phyloP scores from a whole-genome alignment of 1,139 yeast genomes.

The Debaryomycetaceae sp. region DNA sequence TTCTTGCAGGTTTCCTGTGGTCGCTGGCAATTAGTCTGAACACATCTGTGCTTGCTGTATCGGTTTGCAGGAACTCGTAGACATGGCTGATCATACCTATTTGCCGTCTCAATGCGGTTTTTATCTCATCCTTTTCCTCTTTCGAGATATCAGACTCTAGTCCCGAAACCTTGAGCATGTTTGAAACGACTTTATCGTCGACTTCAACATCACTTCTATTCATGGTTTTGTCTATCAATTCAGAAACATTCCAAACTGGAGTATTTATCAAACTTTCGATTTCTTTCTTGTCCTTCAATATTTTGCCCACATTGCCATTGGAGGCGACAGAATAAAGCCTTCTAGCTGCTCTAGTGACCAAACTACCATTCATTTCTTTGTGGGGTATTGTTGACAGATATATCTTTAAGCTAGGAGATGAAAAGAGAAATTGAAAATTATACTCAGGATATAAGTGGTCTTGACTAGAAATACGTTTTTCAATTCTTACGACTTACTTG shows the following conservation, averaged over 20 bases:
- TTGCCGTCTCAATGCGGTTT: constrained; percentile 38
- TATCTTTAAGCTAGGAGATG: too few species aligned
- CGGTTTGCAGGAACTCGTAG: constrained; percentile 18
- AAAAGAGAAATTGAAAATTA: too few species aligned
- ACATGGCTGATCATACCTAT: constrained; percentile 45
- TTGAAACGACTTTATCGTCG: constrained; percentile 18
- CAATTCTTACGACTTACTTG: too few species aligned
- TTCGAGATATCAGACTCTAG: constrained; percentile 23
- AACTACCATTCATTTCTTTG: not conserved
- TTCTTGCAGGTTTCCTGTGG: constrained; percentile 22
- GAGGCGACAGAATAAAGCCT: not conserved
- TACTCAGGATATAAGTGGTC: too few species aligned
- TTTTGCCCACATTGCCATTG: not conserved
- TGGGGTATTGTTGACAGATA: too few species aligned
- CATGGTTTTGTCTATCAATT: constrained; percentile 11
- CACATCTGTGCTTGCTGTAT: not conserved
- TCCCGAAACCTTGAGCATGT: constrained; percentile 46
- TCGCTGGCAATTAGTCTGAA: constrained; percentile 38
- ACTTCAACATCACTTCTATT: constrained; percentile 10
- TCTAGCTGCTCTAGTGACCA: not conserved
- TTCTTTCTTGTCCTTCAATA: constrained; percentile 3
- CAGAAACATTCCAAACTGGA: constrained; percentile 30
- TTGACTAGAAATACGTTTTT: too few species aligned
- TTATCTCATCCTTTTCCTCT: constrained; percentile 23
- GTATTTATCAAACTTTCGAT: constrained; percentile 11